Evolutionary conservation across 495 filamentous ascomycete species (phyloP), one percentile per base, ranked within the genome.

Genomic region (Xylaria nigripes): DNA sequence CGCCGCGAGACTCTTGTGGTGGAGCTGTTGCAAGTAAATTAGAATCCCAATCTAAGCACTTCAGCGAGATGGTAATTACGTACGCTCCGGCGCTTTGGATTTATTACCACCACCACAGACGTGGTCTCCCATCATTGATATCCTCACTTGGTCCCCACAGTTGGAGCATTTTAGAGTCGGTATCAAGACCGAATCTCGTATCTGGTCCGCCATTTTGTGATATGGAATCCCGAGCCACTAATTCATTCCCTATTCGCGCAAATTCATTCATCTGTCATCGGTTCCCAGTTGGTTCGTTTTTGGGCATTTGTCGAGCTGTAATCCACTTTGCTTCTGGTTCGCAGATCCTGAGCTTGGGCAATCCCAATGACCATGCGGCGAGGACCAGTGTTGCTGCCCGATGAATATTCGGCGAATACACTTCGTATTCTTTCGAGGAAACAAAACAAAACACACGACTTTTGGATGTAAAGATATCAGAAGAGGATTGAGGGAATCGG

Each of bases 101-200:
- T 62, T 62, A 41, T 56, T 60, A 32, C 72, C 67, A 69, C n/a
- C 21, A 32, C 36, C 48, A 32, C 89, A 95, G 52, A 86, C 68
- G 78, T 98, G 93, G 60, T 98, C 91, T 40, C 90, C 93, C 89
- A 98, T 88, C 62, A 82, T 70, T 8, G 86, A 84, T 59, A 98
- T 96, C 64, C 92, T 87, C 55, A 97, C 89, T 66, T 93, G 81
- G 30, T 73, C 71, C 44, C 83, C 83, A 66, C 93, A 98, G 67
- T 78, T 86, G 46, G 94, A 97, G 75, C 93, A 98, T 82, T 96
- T 97, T 69, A 98, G 90, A 18, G 83, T 83, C 62, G 92, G 90
- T 75, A 98, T 76, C 47, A 91, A 83, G 72, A 80, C 83, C 73
- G 81, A 81, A 55, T 80, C 76, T 61, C 83, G 72, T 58, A 73